phyloP scores from a whole-genome alignment of 768 basidiomycete species.

The Trametopsis cervina region DNA sequence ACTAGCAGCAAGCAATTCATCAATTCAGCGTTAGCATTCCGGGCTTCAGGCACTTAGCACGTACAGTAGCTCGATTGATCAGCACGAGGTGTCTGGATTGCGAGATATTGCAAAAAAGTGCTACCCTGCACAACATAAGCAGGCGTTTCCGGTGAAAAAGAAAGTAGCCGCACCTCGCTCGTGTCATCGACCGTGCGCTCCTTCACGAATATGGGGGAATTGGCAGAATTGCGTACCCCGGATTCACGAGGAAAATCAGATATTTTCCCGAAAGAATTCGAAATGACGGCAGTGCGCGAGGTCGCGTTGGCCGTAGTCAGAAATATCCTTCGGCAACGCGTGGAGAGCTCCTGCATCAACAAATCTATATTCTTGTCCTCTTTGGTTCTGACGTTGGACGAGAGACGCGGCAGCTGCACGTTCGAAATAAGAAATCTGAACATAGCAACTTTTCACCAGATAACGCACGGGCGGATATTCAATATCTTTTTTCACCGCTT shows the following conservation, averaged over 20 bases:
- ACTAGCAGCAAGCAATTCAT: slow-evolving; percentile 31
- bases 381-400: no score
- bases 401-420: no score
- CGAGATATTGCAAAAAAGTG: slow-evolving; percentile 43
- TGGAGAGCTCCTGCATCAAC: slow-evolving; percentile 55
- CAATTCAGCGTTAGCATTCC: slow-evolving; percentile 1
- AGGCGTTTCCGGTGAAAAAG: slow-evolving; percentile 12
- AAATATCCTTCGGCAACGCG: slow-evolving; percentile 56
- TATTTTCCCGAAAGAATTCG: neutral
- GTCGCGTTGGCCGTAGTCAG: slow-evolving; percentile 53
- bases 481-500: slow-evolving; percentile 22
- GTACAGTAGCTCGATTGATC: slow-evolving; percentile 39
- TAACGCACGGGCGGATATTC: slow-evolving; percentile 50
- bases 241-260: neutral
- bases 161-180: slow-evolving; percentile 40
- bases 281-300: slow-evolving; percentile 44
- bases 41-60: slow-evolving; percentile 23
- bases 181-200: slow-evolving; percentile 43
- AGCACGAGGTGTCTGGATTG: slow-evolving; percentile 34
- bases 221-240: neutral
- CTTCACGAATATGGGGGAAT: slow-evolving; percentile 30
- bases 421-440: no score
- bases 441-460: no score
- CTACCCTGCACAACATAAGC: slow-evolving; percentile 16
- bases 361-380: slow-evolving; percentile 65